A percentile compares a stretch with the other conserved stretches of the same genome.
These are phyloP conservation scores for Candida arabinofermentans DNA, from an alignment of 805 yeast species.

Conservation along the genomic window DNA sequence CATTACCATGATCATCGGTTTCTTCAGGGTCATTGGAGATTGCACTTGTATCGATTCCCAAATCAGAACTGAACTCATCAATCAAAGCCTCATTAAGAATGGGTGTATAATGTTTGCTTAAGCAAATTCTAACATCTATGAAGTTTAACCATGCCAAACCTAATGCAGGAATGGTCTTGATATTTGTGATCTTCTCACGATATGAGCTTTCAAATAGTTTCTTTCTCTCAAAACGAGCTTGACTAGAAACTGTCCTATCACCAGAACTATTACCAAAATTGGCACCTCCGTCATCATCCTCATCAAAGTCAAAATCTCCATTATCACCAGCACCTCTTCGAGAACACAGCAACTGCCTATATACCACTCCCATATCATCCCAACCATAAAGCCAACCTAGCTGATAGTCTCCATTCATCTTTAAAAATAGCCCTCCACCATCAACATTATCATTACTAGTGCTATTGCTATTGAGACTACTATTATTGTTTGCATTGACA, in stretches of 20 bases:
- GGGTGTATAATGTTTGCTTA: constrained; percentile 41
- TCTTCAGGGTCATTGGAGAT: not conserved
- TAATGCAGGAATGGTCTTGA: constrained; percentile 44
- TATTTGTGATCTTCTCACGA: constrained; percentile 30
- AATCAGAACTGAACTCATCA: constrained; percentile 31
- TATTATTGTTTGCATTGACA: too few species aligned
- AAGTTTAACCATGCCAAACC: constrained; percentile 54
- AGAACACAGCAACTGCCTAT: constrained; percentile 23
- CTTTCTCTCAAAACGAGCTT: constrained; percentile 25
- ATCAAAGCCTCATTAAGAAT: constrained; percentile 31
- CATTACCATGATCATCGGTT: constrained; percentile 5
- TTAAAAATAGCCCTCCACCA: constrained; percentile 29
- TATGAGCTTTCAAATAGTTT: constrained; percentile 28
- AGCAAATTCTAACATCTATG: constrained; percentile 45
- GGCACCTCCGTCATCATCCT: constrained; percentile 23
- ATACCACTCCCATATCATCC: constrained; percentile 40
- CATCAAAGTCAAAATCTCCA: constrained; percentile 9
- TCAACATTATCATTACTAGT: not conserved
- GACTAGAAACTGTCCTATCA: constrained; percentile 14
- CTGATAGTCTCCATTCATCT: constrained; percentile 56
- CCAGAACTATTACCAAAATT: not conserved
- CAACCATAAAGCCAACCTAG: constrained; percentile 74
- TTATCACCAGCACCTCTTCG: constrained; percentile 4
- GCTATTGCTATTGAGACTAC: too few species aligned
- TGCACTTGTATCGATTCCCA: constrained; percentile 27